Percentiles rank a stretch among this genome's conserved stretches.
Conservation (phyloP, 768 basidiomycete genomes). For the Amanita rubescens region DNA sequence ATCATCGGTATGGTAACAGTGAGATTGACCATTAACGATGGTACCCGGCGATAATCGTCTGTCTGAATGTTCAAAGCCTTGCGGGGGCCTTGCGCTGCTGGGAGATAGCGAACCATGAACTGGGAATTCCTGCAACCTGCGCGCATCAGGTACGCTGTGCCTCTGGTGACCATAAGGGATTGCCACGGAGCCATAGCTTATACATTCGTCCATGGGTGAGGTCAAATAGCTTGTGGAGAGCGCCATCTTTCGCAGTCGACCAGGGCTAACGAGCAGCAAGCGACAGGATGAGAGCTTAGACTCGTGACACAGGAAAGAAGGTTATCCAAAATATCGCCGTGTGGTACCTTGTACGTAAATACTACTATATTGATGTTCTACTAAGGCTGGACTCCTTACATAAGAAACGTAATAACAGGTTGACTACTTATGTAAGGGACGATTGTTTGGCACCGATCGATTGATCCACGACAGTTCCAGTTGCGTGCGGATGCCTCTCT, state of each 20-base stretch:
- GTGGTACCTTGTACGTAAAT: no score
- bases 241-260: no score
- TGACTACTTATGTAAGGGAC: no score
- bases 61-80: background rate
- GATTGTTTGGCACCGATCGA: no score
- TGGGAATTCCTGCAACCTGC: background rate
- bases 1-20: background rate
- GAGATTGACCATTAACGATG: background rate
- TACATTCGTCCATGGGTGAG: background rate
- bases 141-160: background rate
- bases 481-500: no score
- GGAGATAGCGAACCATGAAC: no score
- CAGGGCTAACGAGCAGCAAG: background rate
- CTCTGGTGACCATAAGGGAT: background rate
- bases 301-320: background rate
- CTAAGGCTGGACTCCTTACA: no score
- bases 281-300: background rate
- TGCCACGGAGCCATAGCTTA: background rate
- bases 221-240: background rate
- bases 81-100: background rate
- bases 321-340: no score
- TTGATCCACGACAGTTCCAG: no score
- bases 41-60: no score
- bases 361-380: background rate
- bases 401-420: no score